phyloP scores from a whole-genome alignment of 2,329 filamentous ascomycete genomes.

The Scedosporium boydii region DNA sequence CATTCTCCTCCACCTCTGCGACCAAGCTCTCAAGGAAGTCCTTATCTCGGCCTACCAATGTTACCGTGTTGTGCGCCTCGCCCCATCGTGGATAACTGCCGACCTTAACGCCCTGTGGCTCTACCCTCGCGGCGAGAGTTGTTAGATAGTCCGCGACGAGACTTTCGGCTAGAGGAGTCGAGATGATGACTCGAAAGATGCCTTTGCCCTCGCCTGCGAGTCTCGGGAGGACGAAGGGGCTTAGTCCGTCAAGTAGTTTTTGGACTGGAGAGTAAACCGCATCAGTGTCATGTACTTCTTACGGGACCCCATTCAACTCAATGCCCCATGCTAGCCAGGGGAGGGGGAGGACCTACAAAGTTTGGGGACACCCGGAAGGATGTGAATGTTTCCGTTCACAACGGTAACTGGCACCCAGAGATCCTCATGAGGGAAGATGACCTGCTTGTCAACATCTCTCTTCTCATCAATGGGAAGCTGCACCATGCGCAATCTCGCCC shows the following conservation, averaged over 20 bases:
- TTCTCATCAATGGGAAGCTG: conserved; percentile 67
- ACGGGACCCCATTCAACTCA: background rate
- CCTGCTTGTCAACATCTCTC: conserved; percentile 58
- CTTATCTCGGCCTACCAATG: conserved; percentile 67
- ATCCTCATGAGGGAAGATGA: conserved; percentile 68
- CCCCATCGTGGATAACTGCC: conserved; percentile 94
- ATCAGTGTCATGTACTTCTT: background rate
- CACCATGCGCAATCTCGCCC: conserved; percentile 84
- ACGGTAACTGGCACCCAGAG: conserved; percentile 86
- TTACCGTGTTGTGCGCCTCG: conserved; percentile 80
- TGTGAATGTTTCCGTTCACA: conserved; percentile 89
- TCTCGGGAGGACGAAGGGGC: conserved; percentile 59
- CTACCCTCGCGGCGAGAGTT: conserved; percentile 63
- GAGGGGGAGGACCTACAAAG: conserved; percentile 48
- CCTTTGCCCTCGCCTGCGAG: conserved; percentile 74
- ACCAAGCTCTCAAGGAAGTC: conserved; percentile 72
- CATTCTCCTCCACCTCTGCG: conserved; percentile 53
- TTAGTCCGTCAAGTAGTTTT: conserved; percentile 66
- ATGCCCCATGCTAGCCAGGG: background rate
- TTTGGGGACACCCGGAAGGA: conserved; percentile 79
- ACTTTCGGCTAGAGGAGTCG: conserved; percentile 82
- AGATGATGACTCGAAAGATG: conserved; percentile 69
- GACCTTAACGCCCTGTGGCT: conserved; percentile 74
- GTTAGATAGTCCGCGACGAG: conserved; percentile 75
- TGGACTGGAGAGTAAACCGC: conserved; percentile 44